phyloP scores from a whole-genome alignment of 176 grass and related monocot species.

The Phragmites australis region DNA sequence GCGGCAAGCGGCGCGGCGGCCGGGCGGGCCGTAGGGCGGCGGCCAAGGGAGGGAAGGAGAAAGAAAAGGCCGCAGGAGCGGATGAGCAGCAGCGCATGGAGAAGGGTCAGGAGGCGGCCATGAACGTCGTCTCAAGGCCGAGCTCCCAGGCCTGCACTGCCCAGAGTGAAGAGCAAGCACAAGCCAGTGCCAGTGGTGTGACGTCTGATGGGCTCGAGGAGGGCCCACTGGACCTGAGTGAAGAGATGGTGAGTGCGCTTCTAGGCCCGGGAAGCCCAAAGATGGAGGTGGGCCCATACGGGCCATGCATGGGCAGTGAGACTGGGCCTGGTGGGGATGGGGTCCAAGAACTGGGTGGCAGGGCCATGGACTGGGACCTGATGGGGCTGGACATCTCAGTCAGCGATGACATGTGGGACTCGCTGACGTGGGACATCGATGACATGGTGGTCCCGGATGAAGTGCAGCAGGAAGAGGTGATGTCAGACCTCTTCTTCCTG shows the following conservation, averaged over 20 bases:
- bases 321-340: neutral
- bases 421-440: conserved; percentile 40
- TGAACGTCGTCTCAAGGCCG: neutral
- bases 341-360: neutral
- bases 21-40: neutral
- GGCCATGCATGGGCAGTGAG: neutral
- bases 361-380: conserved; percentile 49
- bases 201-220: conserved; percentile 44
- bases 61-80: neutral
- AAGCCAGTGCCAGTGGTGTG: conserved; percentile 39
- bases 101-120: neutral
- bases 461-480: neutral
- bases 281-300: neutral
- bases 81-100: neutral
- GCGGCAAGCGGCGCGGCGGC: conserved; percentile 50
- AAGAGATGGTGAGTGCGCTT: conserved; percentile 41
- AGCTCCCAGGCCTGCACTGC: neutral
- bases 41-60: neutral
- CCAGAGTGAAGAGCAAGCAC: conserved; percentile 41
- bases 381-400: conserved; percentile 28
- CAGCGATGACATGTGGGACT: conserved; percentile 38
- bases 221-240: neutral
- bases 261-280: neutral
- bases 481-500: conserved; percentile 31
- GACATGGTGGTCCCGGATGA: neutral